Evolutionary conservation across 139 green algal species (phyloP).

Genomic region (Volvox africanus): DNA sequence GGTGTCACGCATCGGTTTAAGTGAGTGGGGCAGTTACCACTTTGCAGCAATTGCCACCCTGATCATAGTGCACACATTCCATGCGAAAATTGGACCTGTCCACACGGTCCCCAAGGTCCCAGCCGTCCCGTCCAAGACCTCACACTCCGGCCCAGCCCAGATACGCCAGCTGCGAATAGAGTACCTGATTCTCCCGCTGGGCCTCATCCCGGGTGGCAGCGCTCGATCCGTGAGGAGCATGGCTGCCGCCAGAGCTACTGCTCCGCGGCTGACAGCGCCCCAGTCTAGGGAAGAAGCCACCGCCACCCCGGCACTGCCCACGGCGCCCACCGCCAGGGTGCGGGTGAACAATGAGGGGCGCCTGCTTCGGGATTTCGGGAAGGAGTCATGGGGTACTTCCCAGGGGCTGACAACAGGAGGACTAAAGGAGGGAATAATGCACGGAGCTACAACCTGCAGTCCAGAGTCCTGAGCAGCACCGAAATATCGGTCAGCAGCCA

Average conservation of each 20-base stretch:
- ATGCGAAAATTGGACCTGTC: neutral
- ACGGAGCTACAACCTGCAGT: too few relatives aligned
- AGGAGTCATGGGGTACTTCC: too few relatives aligned
- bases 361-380: neutral
- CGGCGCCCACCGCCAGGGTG: neutral
- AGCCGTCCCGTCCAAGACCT: neutral
- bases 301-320: neutral
- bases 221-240: constrained; percentile 24
- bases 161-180: neutral
- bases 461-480: too few relatives aligned
- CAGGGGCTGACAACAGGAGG: too few relatives aligned
- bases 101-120: neutral
- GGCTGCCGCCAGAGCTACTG: constrained; percentile 2
- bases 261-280: neutral
- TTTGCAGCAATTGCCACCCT: too few relatives aligned
- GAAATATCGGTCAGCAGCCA: too few relatives aligned
- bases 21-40: too few relatives aligned
- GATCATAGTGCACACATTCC: too few relatives aligned
- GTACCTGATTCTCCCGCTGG: constrained; percentile 28
- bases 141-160: too few relatives aligned
- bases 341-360: constrained; percentile 15
- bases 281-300: neutral
- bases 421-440: too few relatives aligned
- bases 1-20: too few relatives aligned
- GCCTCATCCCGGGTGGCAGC: neutral